A percentile compares a stretch with the other conserved stretches of the same genome.
Conservation (phyloP, 352 stramenopile genomes). For the Globisporangium paddicum region DNA sequence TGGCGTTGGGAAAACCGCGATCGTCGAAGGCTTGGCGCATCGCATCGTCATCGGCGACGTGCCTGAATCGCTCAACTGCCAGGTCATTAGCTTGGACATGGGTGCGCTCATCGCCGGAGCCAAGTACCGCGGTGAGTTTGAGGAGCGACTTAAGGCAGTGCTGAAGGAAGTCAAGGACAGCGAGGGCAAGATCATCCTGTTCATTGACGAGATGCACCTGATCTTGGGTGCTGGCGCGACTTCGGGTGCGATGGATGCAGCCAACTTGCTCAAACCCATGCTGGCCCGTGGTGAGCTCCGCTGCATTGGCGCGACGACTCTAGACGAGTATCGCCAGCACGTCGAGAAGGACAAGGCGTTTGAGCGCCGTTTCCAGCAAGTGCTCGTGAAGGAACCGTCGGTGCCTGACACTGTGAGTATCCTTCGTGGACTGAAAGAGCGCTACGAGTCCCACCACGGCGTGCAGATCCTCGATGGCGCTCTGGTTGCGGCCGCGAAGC, state of each 20-base stretch:
- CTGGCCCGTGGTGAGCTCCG: conserved; percentile 94
- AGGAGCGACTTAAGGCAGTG: conserved; percentile 96
- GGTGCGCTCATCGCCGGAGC: conserved; percentile 94
- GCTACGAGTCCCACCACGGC: conserved; percentile 97
- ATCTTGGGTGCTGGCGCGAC: conserved; percentile 93
- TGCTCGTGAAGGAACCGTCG: conserved; percentile 92
- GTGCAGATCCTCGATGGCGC: conserved; percentile 93
- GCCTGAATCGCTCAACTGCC: conserved; percentile 89
- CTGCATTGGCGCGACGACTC: conserved; percentile 97
- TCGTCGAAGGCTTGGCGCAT: conserved; percentile 94
- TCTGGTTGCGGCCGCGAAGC: conserved; percentile 92
- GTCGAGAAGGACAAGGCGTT: conserved; percentile 99
- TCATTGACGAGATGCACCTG: conserved; percentile 98
- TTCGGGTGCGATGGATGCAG: conserved; percentile 94
- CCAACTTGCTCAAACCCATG: conserved; percentile 98
- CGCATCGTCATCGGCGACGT: conserved; percentile 96
- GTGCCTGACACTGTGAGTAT: conserved; percentile 96
- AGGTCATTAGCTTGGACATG: conserved; percentile 95
- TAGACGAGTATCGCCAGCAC: conserved; percentile 97
- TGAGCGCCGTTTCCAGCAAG: conserved; percentile 97
- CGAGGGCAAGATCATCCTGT: conserved; percentile 96
- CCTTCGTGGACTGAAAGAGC: conserved; percentile 92
- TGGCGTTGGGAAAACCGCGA: conserved; percentile 97
- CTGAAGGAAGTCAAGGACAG: conserved; percentile 92
- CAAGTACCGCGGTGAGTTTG: conserved; percentile 99